These are phyloP conservation scores for Hawksworthiomyces lignivorus DNA, from an alignment of 2,329 filamentous ascomycete genomes.

Conservation along the genomic window DNA sequence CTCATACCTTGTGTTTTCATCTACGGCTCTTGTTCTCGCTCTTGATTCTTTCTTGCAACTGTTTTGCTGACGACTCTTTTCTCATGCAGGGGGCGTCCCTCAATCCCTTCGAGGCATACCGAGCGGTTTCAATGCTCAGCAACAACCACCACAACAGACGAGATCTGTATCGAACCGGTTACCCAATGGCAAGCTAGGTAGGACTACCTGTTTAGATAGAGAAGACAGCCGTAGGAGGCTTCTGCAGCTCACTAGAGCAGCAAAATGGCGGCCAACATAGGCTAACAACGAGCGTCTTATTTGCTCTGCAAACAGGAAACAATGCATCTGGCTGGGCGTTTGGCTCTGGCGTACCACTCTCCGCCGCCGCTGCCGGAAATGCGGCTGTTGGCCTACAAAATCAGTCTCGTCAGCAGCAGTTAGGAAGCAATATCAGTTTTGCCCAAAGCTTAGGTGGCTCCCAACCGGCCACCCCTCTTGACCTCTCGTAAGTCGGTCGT, in stretches of 20 bases:
- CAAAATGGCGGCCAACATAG: too few relatives aligned
- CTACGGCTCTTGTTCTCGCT: too few relatives aligned
- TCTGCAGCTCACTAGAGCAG: too few relatives aligned
- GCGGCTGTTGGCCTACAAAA: conserved; percentile 46
- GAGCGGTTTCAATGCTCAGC: conserved; percentile 50
- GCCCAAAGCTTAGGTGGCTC: conserved; percentile 58
- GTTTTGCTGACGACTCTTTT: neutral
- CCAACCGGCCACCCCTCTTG: conserved; percentile 53
- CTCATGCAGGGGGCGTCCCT: conserved; percentile 45
- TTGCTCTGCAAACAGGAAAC: conserved; percentile 29
- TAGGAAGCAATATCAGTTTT: conserved; percentile 56
- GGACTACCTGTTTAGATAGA: neutral
- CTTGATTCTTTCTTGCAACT: too few relatives aligned
- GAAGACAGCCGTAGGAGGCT: too few relatives aligned
- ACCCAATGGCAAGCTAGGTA: conserved; percentile 61
- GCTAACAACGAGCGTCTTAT: neutral
- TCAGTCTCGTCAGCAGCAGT: conserved; percentile 31
- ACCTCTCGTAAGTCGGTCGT: conserved; percentile 51
- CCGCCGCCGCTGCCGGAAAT: conserved; percentile 32
- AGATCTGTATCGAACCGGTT: conserved; percentile 51
- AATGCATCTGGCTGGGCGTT: conserved; percentile 55
- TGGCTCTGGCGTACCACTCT: conserved; percentile 54
- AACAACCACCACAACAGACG: conserved; percentile 45
- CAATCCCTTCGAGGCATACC: conserved; percentile 57
- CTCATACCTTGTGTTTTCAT: too few relatives aligned